Evolutionary conservation across 257 asterid genomes (phyloP).

Genomic region (Cinchona pubescens): DNA sequence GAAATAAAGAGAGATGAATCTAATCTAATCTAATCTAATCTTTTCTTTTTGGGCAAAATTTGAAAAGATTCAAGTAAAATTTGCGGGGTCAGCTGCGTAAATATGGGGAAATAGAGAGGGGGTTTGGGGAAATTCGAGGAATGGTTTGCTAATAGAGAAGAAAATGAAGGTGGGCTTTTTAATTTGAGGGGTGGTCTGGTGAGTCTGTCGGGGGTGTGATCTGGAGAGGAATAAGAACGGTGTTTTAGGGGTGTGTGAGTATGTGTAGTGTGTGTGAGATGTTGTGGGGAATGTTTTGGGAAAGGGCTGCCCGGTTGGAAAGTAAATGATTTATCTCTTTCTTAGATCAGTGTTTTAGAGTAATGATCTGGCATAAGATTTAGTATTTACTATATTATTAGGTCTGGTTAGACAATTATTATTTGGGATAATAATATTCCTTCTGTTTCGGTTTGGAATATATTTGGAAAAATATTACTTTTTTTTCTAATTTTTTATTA

Average conservation of each 20-base stretch:
- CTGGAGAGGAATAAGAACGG: slow-evolving; percentile 39
- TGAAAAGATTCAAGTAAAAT: neutral
- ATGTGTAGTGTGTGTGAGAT: slow-evolving; percentile 4
- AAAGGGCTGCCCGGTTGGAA: slow-evolving; percentile 12
- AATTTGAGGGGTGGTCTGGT: slow-evolving; percentile 15
- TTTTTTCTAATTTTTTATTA: too few relatives aligned
- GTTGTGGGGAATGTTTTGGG: slow-evolving; percentile 40
- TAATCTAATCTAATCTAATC: neutral
- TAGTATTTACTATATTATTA: too few relatives aligned
- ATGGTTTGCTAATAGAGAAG: neutral
- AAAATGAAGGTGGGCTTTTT: slow-evolving; percentile 11
- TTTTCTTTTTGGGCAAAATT: neutral
- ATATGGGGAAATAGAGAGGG: slow-evolving; percentile 21
- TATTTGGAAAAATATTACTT: too few relatives aligned
- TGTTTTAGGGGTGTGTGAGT: slow-evolving; percentile 25
- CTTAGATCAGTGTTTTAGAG: slow-evolving; percentile 17
- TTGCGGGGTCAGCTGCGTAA: neutral
- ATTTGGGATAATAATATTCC: too few relatives aligned
- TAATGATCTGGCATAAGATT: neutral
- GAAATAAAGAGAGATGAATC: neutral
- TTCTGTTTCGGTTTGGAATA: too few relatives aligned
- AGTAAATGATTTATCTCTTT: slow-evolving; percentile 20
- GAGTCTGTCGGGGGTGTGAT: slow-evolving; percentile 37
- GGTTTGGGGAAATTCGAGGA: slow-evolving; percentile 20
- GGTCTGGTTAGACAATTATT: too few relatives aligned